Base-by-base conservation (phyloP, 768 basidiomycete species). In the Lactifluus pinguis region DNA sequence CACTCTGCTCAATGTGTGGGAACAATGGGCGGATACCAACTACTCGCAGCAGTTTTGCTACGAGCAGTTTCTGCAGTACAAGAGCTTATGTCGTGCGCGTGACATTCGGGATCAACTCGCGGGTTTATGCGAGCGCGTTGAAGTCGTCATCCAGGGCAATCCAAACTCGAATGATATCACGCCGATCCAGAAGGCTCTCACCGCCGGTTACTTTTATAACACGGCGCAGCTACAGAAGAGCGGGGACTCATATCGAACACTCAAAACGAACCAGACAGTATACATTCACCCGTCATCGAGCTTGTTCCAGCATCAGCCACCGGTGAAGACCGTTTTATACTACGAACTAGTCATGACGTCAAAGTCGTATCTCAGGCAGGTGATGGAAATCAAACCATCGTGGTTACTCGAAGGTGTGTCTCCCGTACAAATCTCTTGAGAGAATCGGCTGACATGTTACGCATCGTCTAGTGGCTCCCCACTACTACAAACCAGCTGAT, bases 11-110 rank as follows among this genome's bases (percentile, higher is more conserved):
- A 98, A 98, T 71, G 92, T 98, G 13, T 98, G 94, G 89, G 95
- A 98, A 71, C 95, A 98, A 69, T 99, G 97, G 97, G 90, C 90
- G 19, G 97, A 99, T 64, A 92, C 95, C 25, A 93, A 93, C 69
- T 98, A 94, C 70, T 95, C 92, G 21, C 92, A 98, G 70, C 92
- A 95, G 68, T 97, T 92, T 75, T 95, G 92, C 69, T 97, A 95
- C 71, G 94, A 95, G 69, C 91, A 95, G 65, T 98, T 91, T 75
- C 73, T 97, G 52, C 95, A 95, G 70, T 94, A 87, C 80, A 97
- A 98, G 80, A 92, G 89, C 63, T 76, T 99, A 29, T 89, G 87
- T 68, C 83, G 97, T 42, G 95, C 97, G 0, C 86, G 97, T 30
- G 95, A 99, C 73, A 95, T 99, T 67, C 85, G 97, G 29, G 91